Conservation (phyloP, 257 asterid genomes). For the Cinchona pubescens region DNA sequence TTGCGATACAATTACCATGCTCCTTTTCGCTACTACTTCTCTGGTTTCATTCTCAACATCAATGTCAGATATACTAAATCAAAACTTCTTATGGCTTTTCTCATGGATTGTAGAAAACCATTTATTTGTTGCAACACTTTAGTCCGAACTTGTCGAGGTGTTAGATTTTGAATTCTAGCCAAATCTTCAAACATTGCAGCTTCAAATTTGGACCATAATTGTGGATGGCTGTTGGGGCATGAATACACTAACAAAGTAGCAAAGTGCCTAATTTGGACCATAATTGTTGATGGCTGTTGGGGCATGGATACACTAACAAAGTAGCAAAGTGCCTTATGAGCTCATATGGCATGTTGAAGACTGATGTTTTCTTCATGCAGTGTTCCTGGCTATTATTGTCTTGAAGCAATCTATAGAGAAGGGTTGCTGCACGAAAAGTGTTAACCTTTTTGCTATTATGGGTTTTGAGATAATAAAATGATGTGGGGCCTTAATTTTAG, state of each 20-base stretch:
- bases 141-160: too few relatives aligned
- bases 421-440: not conserved
- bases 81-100: not conserved
- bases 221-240: not conserved
- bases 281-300: not conserved
- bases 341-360: not conserved
- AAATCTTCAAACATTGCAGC: not conserved
- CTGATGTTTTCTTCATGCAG: not conserved
- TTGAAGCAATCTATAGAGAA: not conserved
- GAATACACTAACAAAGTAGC: not conserved
- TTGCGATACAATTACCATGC: not conserved
- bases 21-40: not conserved
- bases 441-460: not conserved
- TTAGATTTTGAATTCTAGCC: too few relatives aligned
- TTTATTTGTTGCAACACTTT: not conserved
- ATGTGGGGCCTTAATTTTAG: not conserved
- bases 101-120: not conserved
- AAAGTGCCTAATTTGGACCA: not conserved
- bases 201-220: not conserved
- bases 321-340: not conserved
- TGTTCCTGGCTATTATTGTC: not conserved
- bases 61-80: not conserved
- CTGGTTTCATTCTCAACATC: not conserved
- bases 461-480: not conserved
- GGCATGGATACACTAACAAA: not conserved